A percentile compares a stretch with the other conserved stretches of the same genome.
phyloP scores from a whole-genome alignment of 495 filamentous ascomycete genomes.

The Eremomyces bilateralis region DNA sequence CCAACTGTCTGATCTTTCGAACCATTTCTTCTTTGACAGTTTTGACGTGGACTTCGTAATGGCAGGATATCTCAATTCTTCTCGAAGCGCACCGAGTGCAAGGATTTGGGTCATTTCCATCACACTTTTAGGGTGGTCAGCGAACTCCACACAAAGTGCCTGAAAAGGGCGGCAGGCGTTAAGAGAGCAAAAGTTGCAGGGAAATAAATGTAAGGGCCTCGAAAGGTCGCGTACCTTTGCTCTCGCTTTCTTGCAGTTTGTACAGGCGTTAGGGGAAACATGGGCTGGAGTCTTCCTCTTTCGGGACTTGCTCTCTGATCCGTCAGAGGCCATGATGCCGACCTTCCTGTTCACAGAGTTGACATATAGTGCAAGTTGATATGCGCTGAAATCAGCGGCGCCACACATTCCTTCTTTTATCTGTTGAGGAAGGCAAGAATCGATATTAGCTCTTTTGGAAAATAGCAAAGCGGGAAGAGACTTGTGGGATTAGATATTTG shows the following conservation, averaged over 20 bases:
- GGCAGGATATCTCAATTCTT: conserved; percentile 4
- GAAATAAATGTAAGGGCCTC: not conserved
- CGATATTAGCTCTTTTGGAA: no score
- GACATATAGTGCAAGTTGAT: no score
- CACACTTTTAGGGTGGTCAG: conserved; percentile 4
- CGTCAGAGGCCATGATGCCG: no score
- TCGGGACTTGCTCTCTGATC: conserved; percentile 2
- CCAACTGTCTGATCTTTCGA: conserved; percentile 7
- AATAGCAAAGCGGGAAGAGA: no score
- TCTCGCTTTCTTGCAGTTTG: conserved; percentile 15
- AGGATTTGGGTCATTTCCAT: conserved; percentile 6
- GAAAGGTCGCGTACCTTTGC: conserved; percentile 11
- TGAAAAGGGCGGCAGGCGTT: not conserved
- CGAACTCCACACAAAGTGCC: not conserved
- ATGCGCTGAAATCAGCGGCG: no score
- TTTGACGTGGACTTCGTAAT: conserved; percentile 10
- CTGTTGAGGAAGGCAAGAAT: no score
- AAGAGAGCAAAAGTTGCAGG: not conserved
- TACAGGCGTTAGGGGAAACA: conserved; percentile 16
- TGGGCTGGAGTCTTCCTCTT: conserved; percentile 11
- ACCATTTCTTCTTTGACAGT: conserved; percentile 9
- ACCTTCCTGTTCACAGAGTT: no score
- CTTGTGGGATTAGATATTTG: no score
- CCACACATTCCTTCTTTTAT: no score
- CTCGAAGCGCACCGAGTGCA: conserved; percentile 5